Conservation (phyloP, 805 yeast genomes). For the Limtongozyma cylindracea region DNA sequence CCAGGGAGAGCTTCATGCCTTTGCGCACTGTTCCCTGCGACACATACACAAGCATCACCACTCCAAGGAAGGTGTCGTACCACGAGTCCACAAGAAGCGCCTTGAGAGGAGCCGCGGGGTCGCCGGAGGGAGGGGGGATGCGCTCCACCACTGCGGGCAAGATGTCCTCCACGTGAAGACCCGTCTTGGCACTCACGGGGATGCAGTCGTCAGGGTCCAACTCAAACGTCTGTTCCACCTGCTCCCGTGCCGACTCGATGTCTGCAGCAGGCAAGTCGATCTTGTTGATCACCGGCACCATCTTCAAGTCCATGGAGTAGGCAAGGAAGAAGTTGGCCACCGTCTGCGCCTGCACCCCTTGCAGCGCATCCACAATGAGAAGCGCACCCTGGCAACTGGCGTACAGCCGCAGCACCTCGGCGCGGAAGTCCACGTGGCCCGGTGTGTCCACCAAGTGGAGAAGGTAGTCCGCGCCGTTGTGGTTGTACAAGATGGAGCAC, state of each 20-base stretch:
- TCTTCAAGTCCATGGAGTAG: slow-evolving; percentile 52
- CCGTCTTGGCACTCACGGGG: slow-evolving; percentile 83
- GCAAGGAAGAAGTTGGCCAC: slow-evolving; percentile 94
- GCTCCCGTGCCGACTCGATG: slow-evolving; percentile 55
- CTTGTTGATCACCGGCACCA: slow-evolving; percentile 79
- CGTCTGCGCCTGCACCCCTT: slow-evolving; percentile 94
- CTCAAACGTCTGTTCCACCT: slow-evolving; percentile 69
- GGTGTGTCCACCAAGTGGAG: slow-evolving; percentile 91
- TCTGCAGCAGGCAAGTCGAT: slow-evolving; percentile 80
- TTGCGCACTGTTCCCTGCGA: slow-evolving; percentile 61
- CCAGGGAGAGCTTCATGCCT: slow-evolving; percentile 57
- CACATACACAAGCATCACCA: slow-evolving; percentile 58
- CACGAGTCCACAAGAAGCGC: slow-evolving; percentile 88
- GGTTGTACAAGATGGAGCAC: slow-evolving; percentile 71
- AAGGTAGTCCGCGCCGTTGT: slow-evolving; percentile 30
- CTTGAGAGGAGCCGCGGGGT: slow-evolving; percentile 22
- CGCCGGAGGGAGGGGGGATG: slow-evolving; percentile 61
- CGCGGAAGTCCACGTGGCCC: slow-evolving; percentile 90
- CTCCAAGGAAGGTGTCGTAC: slow-evolving; percentile 89
- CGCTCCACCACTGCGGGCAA: slow-evolving; percentile 61
- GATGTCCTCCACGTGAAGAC: slow-evolving; percentile 51
- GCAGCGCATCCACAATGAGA: slow-evolving; percentile 77
- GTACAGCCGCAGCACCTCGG: slow-evolving; percentile 82
- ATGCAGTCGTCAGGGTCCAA: slow-evolving; percentile 49
- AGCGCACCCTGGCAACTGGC: slow-evolving; percentile 94